A percentile compares a stretch with the other conserved stretches of the same genome.
Evolutionary conservation across 805 yeast genomes (phyloP).

Genomic region (Debaryomyces castellii): DNA sequence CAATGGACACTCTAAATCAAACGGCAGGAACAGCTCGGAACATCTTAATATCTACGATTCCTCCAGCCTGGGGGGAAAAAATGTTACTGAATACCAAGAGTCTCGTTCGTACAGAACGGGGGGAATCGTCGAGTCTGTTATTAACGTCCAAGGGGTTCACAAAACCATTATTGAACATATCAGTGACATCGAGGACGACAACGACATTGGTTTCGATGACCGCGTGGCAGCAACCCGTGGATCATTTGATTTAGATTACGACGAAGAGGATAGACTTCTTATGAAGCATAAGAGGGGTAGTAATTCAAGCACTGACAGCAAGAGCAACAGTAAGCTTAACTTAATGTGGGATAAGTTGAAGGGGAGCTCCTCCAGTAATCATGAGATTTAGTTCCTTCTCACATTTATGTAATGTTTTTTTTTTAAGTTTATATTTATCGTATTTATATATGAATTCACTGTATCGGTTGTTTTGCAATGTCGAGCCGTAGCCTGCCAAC

Average conservation of each 20-base stretch:
- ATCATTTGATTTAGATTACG: conserved; percentile 3
- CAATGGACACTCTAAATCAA: background rate
- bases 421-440: background rate
- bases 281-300: background rate
- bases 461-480: too few relatives aligned
- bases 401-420: background rate
- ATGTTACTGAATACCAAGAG: conserved; percentile 28
- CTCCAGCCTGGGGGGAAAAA: background rate
- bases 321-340: background rate
- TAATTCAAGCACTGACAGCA: background rate
- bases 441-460: background rate
- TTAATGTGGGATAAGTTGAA: background rate
- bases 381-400: background rate
- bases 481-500: too few relatives aligned
- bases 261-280: conserved; percentile 4
- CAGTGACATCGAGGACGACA: conserved; percentile 44
- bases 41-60: conserved; percentile 1
- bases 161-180: conserved; percentile 81
- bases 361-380: background rate
- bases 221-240: background rate
- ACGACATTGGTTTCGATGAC: conserved; percentile 3
- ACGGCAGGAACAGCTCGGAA: conserved; percentile 4
- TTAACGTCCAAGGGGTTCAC: conserved; percentile 80
- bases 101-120: conserved; percentile 47
- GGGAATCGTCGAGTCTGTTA: conserved; percentile 76